Percentiles rank a stretch among this genome's conserved stretches.
These are phyloP conservation scores for Ogataea hybrid DNA, from an alignment of 1,139 yeast genomes.

Conservation along the genomic window DNA sequence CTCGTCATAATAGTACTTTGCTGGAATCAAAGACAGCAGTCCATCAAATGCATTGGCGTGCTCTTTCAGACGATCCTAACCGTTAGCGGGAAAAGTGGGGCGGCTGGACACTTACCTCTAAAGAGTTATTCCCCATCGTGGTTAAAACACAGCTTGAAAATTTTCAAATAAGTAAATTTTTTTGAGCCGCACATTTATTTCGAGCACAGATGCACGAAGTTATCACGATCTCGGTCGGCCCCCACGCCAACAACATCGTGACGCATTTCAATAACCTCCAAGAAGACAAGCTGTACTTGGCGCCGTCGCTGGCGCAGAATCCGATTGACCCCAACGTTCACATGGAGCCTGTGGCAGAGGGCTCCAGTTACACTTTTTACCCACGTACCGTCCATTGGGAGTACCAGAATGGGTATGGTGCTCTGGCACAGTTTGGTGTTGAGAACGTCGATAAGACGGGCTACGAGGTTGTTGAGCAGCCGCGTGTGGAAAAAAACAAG, in stretches of 20 bases:
- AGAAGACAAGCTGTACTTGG: conserved; percentile 62
- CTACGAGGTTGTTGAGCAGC: conserved; percentile 16
- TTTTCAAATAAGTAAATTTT: conserved; percentile 9
- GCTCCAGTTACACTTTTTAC: conserved; percentile 54
- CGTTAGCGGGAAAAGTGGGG: background rate
- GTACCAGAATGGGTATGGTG: conserved; percentile 61
- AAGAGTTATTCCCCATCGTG: conserved; percentile 37
- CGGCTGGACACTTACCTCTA: conserved; percentile 44
- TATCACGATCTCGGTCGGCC: conserved; percentile 68
- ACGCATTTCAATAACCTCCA: conserved; percentile 83
- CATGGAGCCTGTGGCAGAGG: conserved; percentile 40
- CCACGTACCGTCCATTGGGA: conserved; percentile 86
- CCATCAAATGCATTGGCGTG: conserved; percentile 92
- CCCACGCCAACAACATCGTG: conserved; percentile 64
- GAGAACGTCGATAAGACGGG: conserved; percentile 25
- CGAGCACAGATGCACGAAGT: conserved; percentile 59
- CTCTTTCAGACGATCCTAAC: conserved; percentile 74
- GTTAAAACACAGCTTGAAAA: conserved; percentile 1
- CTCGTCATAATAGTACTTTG: conserved; percentile 83
- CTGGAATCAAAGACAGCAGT: conserved; percentile 84
- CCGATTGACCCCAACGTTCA: conserved; percentile 45
- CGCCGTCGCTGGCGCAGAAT: conserved; percentile 32
- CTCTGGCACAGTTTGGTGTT: conserved; percentile 54
- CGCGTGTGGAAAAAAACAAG: conserved; percentile 39
- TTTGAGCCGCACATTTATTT: conserved; percentile 12